These are phyloP conservation scores for Lyophyllum semitale DNA, from an alignment of 768 basidiomycete genomes.

Conservation along the genomic window DNA sequence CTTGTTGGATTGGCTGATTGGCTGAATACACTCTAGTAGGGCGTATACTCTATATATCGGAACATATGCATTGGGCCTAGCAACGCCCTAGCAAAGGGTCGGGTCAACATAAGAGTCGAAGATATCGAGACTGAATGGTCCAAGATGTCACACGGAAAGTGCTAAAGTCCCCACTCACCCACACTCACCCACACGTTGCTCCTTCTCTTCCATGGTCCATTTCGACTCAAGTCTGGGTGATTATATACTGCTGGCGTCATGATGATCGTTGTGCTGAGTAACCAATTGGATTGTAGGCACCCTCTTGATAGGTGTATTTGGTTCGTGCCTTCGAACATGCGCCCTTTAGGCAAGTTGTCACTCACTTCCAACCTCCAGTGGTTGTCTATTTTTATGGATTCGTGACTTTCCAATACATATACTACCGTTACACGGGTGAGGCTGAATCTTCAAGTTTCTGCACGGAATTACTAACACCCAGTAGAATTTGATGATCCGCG, in stretches of 20 bases:
- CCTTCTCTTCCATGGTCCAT: not conserved
- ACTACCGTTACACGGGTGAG: conserved; percentile 19
- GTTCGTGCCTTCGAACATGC: conserved; percentile 14
- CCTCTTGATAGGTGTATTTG: conserved; percentile 24
- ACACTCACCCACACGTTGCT: not conserved
- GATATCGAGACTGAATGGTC: too few relatives aligned
- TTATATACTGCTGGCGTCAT: not conserved
- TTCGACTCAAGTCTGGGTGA: not conserved
- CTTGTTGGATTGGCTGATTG: too few relatives aligned
- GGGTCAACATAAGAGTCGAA: too few relatives aligned
- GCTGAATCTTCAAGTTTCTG: not conserved
- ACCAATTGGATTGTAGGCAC: conserved; percentile 11
- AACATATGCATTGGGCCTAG: too few relatives aligned
- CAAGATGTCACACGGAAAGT: too few relatives aligned
- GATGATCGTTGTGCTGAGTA: not conserved
- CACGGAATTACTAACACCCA: not conserved
- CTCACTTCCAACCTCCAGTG: conserved; percentile 8
- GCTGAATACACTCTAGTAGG: too few relatives aligned
- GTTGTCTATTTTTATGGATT: conserved; percentile 25
- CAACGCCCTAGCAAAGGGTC: too few relatives aligned
- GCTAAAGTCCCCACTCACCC: not conserved
- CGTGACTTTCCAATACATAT: conserved; percentile 20
- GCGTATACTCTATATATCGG: too few relatives aligned
- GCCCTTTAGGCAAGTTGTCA: too few relatives aligned
- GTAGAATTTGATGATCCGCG: conserved; percentile 11